A percentile compares a stretch with the other conserved stretches of the same genome.
Conservation (phyloP, 2,329 filamentous ascomycete species). For the Neofusicoccum parvum region DNA sequence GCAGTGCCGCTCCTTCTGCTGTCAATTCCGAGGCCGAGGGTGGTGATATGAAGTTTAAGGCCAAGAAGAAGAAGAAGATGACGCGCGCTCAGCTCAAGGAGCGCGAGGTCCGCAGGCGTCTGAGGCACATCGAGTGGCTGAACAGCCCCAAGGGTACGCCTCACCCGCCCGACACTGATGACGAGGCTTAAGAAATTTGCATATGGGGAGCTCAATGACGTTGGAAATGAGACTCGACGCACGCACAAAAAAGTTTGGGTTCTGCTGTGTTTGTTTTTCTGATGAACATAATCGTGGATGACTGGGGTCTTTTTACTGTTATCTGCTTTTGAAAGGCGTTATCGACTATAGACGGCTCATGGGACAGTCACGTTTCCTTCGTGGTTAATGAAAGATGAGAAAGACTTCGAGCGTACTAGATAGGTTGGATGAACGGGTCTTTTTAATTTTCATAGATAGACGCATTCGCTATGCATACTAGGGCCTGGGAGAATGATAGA, state of each 20-base stretch:
- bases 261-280: background rate
- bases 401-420: background rate
- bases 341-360: too few relatives aligned
- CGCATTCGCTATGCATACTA: background rate
- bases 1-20: slow-evolving; percentile 57
- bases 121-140: slow-evolving; percentile 79
- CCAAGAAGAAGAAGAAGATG: slow-evolving; percentile 98
- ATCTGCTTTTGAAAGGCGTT: too few relatives aligned
- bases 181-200: slow-evolving; percentile 34
- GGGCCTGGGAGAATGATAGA: background rate
- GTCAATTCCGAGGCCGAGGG: slow-evolving; percentile 82
- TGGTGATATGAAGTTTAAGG: slow-evolving; percentile 81
- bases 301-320: background rate
- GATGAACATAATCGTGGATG: slow-evolving; percentile 2
- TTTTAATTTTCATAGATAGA: background rate
- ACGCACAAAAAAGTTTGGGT: background rate
- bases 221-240: background rate
- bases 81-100: slow-evolving; percentile 97
- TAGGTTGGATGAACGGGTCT: background rate
- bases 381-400: background rate
- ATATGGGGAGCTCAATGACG: background rate
- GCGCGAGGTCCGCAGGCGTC: slow-evolving; percentile 78
- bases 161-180: slow-evolving; percentile 43
- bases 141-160: slow-evolving; percentile 65
- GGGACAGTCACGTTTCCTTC: background rate